These are phyloP conservation scores for Solanum chiquidenum DNA, from an alignment of 257 asterid species.

Conservation along the genomic window DNA sequence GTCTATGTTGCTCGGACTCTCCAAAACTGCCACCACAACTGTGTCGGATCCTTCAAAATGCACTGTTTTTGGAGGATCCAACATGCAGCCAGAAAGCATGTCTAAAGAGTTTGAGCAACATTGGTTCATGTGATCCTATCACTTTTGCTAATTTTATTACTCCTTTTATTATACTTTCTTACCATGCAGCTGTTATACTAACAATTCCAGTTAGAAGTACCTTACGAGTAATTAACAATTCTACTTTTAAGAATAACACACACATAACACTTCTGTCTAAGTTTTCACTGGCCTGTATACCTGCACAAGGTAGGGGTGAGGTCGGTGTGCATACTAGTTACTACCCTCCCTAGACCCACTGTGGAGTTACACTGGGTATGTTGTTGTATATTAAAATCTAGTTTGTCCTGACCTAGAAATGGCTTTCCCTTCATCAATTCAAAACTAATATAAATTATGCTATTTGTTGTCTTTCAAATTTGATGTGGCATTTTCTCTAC, in stretches of 20 bases:
- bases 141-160: background rate
- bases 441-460: background rate
- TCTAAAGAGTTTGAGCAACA: background rate
- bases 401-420: background rate
- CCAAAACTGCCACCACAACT: background rate
- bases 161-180: background rate
- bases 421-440: background rate
- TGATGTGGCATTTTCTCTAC: background rate
- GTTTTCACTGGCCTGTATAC: background rate
- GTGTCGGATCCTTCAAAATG: background rate
- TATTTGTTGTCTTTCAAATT: background rate
- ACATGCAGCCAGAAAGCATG: background rate
- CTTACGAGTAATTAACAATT: background rate
- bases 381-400: background rate
- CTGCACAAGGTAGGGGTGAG: background rate
- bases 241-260: background rate
- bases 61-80: background rate
- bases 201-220: background rate
- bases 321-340: background rate
- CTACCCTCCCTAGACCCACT: background rate
- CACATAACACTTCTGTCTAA: background rate
- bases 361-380: background rate
- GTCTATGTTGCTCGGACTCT: background rate
- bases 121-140: background rate
- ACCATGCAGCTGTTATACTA: background rate